Percentiles rank a stretch among this genome's conserved stretches.
Conservation (phyloP, 1,284 basidiomycete genomes). For the Boletus holoroseus region DNA sequence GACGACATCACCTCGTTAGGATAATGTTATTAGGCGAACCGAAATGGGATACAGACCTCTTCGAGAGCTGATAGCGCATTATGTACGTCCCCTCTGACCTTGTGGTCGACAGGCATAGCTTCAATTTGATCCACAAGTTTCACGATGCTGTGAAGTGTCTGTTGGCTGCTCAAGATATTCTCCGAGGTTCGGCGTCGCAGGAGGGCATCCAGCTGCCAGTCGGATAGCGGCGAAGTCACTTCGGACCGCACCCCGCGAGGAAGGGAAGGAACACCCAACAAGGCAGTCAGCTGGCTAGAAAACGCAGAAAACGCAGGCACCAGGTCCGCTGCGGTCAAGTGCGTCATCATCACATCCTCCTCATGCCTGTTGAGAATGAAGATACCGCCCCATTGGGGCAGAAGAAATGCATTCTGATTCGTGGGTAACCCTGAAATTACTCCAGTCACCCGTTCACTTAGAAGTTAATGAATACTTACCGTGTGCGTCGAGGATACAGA, state of each 20-base stretch:
- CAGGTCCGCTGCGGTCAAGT: constrained; percentile 45
- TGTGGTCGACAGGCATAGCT: constrained; percentile 82
- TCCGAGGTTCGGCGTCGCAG: constrained; percentile 67
- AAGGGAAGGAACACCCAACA: constrained; percentile 75
- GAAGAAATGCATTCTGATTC: constrained; percentile 68
- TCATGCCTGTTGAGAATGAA: constrained; percentile 66
- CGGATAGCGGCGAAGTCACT: constrained; percentile 39
- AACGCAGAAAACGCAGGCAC: constrained; percentile 66
- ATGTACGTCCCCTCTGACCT: constrained; percentile 69
- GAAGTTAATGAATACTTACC: constrained; percentile 38
- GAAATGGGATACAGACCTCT: constrained; percentile 43
- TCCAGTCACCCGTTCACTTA: constrained; percentile 8
- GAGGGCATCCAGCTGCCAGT: constrained; percentile 79
- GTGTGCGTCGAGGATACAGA: constrained; percentile 59
- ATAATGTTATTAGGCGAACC: neutral
- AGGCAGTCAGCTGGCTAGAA: constrained; percentile 63
- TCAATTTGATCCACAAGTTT: constrained; percentile 79
- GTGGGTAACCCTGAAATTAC: constrained; percentile 38
- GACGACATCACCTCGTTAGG: constrained; percentile 10
- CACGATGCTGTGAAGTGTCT: constrained; percentile 77
- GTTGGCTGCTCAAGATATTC: constrained; percentile 62
- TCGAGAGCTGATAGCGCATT: constrained; percentile 67
- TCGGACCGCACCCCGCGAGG: constrained; percentile 40
- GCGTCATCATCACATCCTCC: constrained; percentile 25
- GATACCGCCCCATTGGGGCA: constrained; percentile 95